A percentile compares a stretch with the other conserved stretches of the same genome.
These are phyloP conservation scores for Tetradesmus obliquus DNA, from an alignment of 139 green algal genomes.

Conservation along the genomic window DNA sequence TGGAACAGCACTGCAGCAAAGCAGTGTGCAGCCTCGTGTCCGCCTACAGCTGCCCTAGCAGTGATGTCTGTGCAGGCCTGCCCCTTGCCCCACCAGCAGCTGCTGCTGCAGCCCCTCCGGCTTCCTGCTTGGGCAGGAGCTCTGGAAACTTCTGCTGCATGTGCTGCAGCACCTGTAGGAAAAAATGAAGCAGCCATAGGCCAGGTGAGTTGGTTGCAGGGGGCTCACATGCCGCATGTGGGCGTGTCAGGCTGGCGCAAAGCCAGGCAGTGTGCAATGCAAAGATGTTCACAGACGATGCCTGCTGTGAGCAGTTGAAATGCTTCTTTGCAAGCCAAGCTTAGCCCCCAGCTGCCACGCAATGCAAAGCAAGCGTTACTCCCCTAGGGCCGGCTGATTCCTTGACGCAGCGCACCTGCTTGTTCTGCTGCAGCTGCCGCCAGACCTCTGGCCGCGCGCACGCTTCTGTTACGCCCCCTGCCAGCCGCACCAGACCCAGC, in stretches of 20 bases:
- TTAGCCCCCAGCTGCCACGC: too few species aligned
- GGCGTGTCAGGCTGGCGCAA: too few species aligned
- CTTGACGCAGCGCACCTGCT: background rate
- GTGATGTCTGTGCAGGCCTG: background rate
- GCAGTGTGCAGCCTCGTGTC: too few species aligned
- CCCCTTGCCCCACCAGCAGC: background rate
- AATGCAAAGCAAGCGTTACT: too few species aligned
- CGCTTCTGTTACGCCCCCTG: background rate
- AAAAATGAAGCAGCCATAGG: background rate
- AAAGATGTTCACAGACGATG: too few species aligned
- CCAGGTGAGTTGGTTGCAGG: background rate
- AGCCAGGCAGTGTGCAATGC: too few species aligned
- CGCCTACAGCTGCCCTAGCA: background rate
- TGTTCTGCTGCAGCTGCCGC: constrained; percentile 23
- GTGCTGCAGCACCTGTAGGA: background rate
- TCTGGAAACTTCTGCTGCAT: background rate
- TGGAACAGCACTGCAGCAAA: too few species aligned
- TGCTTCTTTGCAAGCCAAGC: too few species aligned
- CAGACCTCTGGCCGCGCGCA: background rate
- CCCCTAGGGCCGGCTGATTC: too few species aligned
- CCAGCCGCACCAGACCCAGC: constrained; percentile 14
- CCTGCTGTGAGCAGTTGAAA: too few species aligned
- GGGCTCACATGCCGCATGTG: background rate
- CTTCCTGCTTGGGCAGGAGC: background rate
- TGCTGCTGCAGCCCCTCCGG: background rate